These are phyloP conservation scores for Firmiana major DNA, from an alignment of 345 rosid genomes.

Conservation along the genomic window DNA sequence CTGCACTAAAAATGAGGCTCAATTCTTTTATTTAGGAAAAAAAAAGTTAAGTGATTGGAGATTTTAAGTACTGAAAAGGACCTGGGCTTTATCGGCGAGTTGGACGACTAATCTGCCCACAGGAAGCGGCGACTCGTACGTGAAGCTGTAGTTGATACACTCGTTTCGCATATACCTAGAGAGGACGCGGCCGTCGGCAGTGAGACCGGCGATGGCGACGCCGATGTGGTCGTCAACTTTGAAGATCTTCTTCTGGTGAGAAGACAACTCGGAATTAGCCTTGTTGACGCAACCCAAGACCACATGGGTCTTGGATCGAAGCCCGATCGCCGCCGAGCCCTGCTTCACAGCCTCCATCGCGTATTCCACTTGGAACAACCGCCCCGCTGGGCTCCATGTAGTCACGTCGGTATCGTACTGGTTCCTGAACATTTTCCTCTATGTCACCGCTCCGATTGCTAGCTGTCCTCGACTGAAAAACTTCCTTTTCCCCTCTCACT, in stretches of 20 bases:
- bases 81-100: conserved; percentile 99
- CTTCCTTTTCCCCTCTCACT: background rate
- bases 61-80: conserved; percentile 19
- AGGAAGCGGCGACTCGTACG: conserved; percentile 93
- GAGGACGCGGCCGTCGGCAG: conserved; percentile 96
- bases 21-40: background rate
- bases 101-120: conserved; percentile 96
- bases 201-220: conserved; percentile 92
- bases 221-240: conserved; percentile 98
- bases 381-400: conserved; percentile 98
- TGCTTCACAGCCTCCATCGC: conserved; percentile 99
- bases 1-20: background rate
- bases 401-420: conserved; percentile 99
- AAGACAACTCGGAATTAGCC: conserved; percentile 88
- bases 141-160: conserved; percentile 77
- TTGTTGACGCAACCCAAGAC: conserved; percentile 92
- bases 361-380: conserved; percentile 96
- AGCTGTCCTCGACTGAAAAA: background rate
- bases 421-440: conserved; percentile 68
- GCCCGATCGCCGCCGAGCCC: conserved; percentile 98
- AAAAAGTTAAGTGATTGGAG: background rate
- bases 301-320: conserved; percentile 95
- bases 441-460: conserved; percentile 1
- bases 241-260: conserved; percentile 98
- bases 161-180: conserved; percentile 96